Base-by-base conservation (phyloP, 768 basidiomycete species). In the Trametes cingulata region DNA sequence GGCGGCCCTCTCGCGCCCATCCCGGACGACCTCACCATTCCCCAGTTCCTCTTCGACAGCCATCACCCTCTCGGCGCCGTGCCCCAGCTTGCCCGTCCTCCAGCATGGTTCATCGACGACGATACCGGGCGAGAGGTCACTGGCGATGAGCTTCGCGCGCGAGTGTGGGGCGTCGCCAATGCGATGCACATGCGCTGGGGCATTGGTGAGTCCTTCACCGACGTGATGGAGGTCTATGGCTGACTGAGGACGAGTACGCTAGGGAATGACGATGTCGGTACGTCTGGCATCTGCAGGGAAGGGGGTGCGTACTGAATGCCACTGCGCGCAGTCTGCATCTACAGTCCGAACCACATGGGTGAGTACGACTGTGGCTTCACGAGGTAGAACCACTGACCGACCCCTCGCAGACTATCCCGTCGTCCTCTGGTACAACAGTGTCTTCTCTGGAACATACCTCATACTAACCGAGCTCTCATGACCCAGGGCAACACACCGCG, bases 281-380 rank as follows among this genome's bases (percentile, higher is more conserved):
- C 29, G 81, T 69, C 10, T 4, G 29, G 10, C 29, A 10, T 33
- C 29, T 33, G 29, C 29, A 33, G 4, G 6, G 29, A 33, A 33
- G 10, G 29, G 29, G 29, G 10, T 52, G 25, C 41, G n/a, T 9
- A 12, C 48, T 20, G 29, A 33, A 10, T 4, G 10, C 6, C 29
- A 33, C 29, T 47, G 40, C 51, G 22, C 25, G 15, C 63, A 88
- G 88, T 86, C 9, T 75, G 87, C 56, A 67, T 88, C 41, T 87
- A 83, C 70, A 85, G 86, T 61, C 79, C 84, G 27, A 90, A 90
- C 68, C 85, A 88, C 65, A 68, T 88, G 41, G 87, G 69, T 69
- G 43, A 50, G 70, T 65, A 4, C 29, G 29, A 29, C 2, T 15
- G 29, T 12, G 20, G 13, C 10, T 24, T 47, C 27, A 25, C 8